Conservation (phyloP, 2,329 filamentous ascomycete genomes). For the Aureobasidium sp. region DNA sequence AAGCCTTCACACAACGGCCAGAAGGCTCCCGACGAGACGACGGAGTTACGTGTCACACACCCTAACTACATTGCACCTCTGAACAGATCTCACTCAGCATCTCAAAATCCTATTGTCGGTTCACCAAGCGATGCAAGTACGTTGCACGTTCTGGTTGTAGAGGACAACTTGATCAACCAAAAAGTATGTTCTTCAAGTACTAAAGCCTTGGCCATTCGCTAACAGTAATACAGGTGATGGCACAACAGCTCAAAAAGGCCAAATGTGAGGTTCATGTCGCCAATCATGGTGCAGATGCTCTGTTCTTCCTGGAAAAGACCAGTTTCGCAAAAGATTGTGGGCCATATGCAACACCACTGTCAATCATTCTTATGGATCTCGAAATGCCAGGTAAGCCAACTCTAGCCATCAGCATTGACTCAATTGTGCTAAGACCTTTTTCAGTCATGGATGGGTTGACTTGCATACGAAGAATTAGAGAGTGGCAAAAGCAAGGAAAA, state of each 20-base stretch:
- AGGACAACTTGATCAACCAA: slow-evolving; percentile 36
- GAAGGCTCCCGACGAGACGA: not conserved
- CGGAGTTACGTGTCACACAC: not conserved
- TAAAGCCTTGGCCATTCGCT: not conserved
- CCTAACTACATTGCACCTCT: not conserved
- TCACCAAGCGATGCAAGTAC: not conserved
- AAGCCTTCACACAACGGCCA: not conserved
- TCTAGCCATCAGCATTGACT: no score
- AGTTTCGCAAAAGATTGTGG: slow-evolving; percentile 7
- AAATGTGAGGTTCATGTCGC: slow-evolving; percentile 31
- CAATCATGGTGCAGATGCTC: slow-evolving; percentile 31
- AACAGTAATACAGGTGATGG: slow-evolving; percentile 20
- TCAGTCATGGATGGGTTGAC: slow-evolving; percentile 68
- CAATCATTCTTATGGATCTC: slow-evolving; percentile 62
- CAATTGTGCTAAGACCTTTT: not conserved
- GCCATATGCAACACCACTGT: not conserved
- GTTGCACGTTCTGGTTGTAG: slow-evolving; percentile 21
- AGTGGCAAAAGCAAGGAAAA: slow-evolving; percentile 54
- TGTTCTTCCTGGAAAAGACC: slow-evolving; percentile 27
- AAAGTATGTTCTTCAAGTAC: slow-evolving; percentile 18
- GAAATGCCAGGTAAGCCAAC: slow-evolving; percentile 54
- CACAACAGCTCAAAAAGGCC: slow-evolving; percentile 30
- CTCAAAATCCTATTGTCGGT: slow-evolving; percentile 5
- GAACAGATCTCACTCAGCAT: slow-evolving; percentile 7
- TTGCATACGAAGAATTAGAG: slow-evolving; percentile 60